A percentile compares a stretch with the other conserved stretches of the same genome.
Evolutionary conservation across 202 grass and related monocot species (phyloP).

Genomic region (Carex arenaria): DNA sequence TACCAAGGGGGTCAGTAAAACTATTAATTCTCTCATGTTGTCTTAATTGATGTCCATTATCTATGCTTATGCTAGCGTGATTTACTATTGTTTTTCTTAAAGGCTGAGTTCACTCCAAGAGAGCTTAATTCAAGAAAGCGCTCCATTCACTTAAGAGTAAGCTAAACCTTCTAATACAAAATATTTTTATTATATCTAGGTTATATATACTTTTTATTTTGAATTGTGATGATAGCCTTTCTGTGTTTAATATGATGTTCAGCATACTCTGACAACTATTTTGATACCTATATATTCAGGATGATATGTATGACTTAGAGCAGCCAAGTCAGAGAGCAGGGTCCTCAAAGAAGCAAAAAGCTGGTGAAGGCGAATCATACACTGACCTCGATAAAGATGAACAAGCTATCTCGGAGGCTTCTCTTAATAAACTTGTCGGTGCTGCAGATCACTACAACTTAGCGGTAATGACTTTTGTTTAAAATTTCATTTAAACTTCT

Average conservation of each 20-base stretch:
- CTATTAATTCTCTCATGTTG: background rate
- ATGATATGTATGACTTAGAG: slow-evolving; percentile 32
- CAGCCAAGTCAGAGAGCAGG: slow-evolving; percentile 34
- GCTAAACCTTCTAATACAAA: background rate
- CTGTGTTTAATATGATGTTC: slow-evolving; percentile 7
- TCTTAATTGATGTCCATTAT: background rate
- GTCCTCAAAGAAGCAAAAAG: slow-evolving; percentile 22
- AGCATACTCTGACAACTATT: background rate
- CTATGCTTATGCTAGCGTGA: background rate
- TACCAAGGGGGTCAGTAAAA: slow-evolving; percentile 31
- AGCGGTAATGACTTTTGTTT: slow-evolving; percentile 32
- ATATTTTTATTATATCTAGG: slow-evolving; percentile 11
- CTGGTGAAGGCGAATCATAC: slow-evolving; percentile 47
- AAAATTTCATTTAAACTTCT: background rate
- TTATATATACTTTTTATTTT: background rate
- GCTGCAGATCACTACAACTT: slow-evolving; percentile 56
- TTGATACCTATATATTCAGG: slow-evolving; percentile 37
- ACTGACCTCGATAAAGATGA: slow-evolving; percentile 55
- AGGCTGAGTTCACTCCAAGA: slow-evolving; percentile 75
- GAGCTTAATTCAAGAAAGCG: slow-evolving; percentile 55
- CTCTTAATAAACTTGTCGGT: slow-evolving; percentile 89
- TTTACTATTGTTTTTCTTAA: slow-evolving; percentile 2
- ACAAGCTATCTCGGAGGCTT: slow-evolving; percentile 78
- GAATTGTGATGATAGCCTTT: background rate
- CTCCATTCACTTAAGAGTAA: slow-evolving; percentile 55